Conservation (phyloP, 2,329 filamentous ascomycete genomes). For the Sporothrix humicola region DNA sequence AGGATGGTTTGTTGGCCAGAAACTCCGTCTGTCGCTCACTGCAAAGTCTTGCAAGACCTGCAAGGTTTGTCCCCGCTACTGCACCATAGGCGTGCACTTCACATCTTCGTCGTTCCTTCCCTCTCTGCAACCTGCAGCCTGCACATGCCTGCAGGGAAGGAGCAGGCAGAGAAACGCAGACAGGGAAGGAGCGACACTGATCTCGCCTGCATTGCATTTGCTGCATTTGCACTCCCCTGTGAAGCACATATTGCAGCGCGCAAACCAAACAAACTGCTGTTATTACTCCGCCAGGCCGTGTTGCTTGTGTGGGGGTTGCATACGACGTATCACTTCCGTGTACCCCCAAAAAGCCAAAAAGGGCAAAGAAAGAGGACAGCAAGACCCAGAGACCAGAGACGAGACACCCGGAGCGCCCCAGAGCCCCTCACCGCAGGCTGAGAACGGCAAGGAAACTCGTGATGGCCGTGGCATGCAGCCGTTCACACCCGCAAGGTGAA, state of each 20-base stretch:
- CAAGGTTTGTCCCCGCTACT: neutral
- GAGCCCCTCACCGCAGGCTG: conserved; percentile 19
- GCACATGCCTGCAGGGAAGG: neutral
- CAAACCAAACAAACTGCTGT: neutral
- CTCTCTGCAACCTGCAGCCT: neutral
- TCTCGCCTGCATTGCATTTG: conserved; percentile 24
- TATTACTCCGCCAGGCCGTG: conserved; percentile 7
- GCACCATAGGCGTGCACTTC: conserved; percentile 4
- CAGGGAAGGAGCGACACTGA: conserved; percentile 17
- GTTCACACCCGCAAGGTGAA: neutral
- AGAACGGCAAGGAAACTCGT: conserved; percentile 31
- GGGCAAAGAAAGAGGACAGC: neutral
- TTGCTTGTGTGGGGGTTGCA: conserved; percentile 25
- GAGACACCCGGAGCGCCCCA: neutral
- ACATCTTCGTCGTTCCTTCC: neutral
- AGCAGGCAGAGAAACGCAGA: no score
- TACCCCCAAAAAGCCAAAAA: neutral
- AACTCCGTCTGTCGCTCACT: conserved; percentile 16
- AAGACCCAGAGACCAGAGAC: neutral
- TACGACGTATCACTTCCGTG: conserved; percentile 20
- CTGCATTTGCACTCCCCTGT: neutral
- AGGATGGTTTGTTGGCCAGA: neutral
- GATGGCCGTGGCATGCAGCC: conserved; percentile 23
- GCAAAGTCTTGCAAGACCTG: neutral
- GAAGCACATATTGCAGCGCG: conserved; percentile 6